Evolutionary conservation across 345 rosid genomes (phyloP), one percentile per base, ranked within the genome.

Genomic region (Salix exigua): DNA sequence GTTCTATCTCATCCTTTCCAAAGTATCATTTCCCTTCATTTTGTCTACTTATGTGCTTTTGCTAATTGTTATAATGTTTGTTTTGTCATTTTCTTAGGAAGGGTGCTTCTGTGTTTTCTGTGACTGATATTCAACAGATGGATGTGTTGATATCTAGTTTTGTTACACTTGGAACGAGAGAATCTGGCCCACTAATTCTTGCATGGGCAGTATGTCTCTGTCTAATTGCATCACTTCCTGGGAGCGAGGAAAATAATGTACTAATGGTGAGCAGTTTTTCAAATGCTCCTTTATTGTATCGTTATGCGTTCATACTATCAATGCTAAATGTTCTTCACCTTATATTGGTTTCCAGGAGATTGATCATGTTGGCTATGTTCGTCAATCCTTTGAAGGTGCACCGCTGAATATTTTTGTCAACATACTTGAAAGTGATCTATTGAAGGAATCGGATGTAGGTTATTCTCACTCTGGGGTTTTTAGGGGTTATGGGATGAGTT

Each of bases 141-240:
- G 99, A 96, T 86, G 87, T 89, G 62, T 70, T 90, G 65, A 78
- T 96, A 82, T 90, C 99, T 61, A 84, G 91, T 88, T 79, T 93
- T 79, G 82, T 82, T 85, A 79, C 82, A 46, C 80, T 83, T 51
- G 93, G 89, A 79, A 83, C 83, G 83, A 91, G 83, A 88, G 97
- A 93, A 82, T 86, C 89, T 37, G 96, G 94, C 63, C 92, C 92
- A 3, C 83, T 96, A 40, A 73, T 93, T 79, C 90, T 93, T 73
- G 83, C 97, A 58, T 96, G 99, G 99, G 99, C 98, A 18, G 97
- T 91, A 55, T 96, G 89, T 82, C 86, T 96, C 78, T 90, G 96
- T 88, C 94, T 96, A 75, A 75, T 93, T 71, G 82, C 89, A 37
- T 93, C 98, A 28, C 93, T 96, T 73, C 94, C 92, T 66, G 89